These are phyloP conservation scores for Magnusiomyces paraingens DNA, from an alignment of 1,139 yeast species.

Conservation along the genomic window DNA sequence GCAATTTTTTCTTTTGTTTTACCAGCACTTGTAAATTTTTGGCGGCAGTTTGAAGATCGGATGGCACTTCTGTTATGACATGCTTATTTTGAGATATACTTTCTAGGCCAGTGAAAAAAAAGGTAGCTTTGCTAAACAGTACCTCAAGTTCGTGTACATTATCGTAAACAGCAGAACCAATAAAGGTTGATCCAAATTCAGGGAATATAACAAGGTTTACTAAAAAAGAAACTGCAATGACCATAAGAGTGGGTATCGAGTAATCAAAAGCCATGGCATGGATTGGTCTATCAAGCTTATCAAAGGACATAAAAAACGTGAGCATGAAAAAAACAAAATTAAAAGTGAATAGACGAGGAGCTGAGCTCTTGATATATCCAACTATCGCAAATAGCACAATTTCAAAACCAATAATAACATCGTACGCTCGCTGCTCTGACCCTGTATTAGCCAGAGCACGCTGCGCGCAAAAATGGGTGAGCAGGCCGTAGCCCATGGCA, in stretches of 20 bases:
- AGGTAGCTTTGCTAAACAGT: conserved; percentile 36
- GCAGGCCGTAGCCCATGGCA: conserved; percentile 39
- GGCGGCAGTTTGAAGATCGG: conserved; percentile 8
- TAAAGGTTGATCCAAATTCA: conserved; percentile 45
- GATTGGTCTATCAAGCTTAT: conserved; percentile 8
- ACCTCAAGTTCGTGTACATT: conserved; percentile 38
- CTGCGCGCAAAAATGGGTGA: conserved; percentile 40
- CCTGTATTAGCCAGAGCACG: conserved; percentile 22
- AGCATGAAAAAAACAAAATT: conserved; percentile 43
- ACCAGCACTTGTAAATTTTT: conserved; percentile 18
- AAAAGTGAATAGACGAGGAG: conserved; percentile 42
- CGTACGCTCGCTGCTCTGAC: conserved; percentile 35
- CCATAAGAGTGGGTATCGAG: conserved; percentile 41
- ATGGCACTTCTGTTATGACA: background rate
- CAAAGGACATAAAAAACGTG: conserved; percentile 39
- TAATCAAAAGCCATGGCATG: conserved; percentile 32
- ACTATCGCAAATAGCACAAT: conserved; percentile 41
- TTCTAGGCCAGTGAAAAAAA: conserved; percentile 34
- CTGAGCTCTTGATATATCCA: conserved; percentile 44
- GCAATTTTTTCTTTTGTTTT: conserved; percentile 22
- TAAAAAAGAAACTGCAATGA: conserved; percentile 39
- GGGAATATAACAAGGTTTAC: conserved; percentile 42
- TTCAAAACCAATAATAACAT: conserved; percentile 41
- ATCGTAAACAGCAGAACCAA: conserved; percentile 40
- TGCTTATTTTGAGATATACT: background rate